A percentile compares a stretch with the other conserved stretches of the same genome.
Evolutionary conservation across 805 yeast genomes (phyloP).

Genomic region (Saturnispora hagleri): DNA sequence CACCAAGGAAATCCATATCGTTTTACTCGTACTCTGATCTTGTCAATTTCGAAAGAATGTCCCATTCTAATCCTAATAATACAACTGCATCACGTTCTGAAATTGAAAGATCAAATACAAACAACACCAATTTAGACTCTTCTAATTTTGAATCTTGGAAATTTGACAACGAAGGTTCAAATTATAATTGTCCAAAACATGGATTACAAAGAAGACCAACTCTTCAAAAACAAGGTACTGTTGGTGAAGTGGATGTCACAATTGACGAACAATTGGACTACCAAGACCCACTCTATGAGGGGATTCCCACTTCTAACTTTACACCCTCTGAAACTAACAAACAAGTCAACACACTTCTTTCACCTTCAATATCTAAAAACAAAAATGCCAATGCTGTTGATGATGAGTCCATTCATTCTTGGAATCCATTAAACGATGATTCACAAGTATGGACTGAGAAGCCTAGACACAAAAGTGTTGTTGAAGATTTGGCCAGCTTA

Average conservation of each 20-base stretch:
- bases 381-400: slow-evolving; percentile 2
- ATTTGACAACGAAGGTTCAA: neutral
- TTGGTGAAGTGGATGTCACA: slow-evolving; percentile 10
- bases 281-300: neutral
- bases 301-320: neutral
- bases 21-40: slow-evolving; percentile 28
- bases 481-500: slow-evolving; percentile 13
- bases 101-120: neutral
- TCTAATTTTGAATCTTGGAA: neutral
- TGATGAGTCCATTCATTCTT: slow-evolving; percentile 11
- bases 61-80: slow-evolving; percentile 2
- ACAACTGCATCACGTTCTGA: neutral
- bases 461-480: slow-evolving; percentile 8
- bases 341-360: neutral
- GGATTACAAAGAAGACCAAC: slow-evolving; percentile 8
- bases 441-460: neutral
- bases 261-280: slow-evolving; percentile 10
- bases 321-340: neutral
- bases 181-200: slow-evolving; percentile 8
- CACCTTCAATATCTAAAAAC: neutral
- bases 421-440: slow-evolving; percentile 8
- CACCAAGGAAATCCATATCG: slow-evolving; percentile 22
- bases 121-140: neutral
- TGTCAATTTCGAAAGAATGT: slow-evolving; percentile 21
- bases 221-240: slow-evolving; percentile 10